Conservation (phyloP, 2,329 filamentous ascomycete genomes). For the Raffaelea albimanens region DNA sequence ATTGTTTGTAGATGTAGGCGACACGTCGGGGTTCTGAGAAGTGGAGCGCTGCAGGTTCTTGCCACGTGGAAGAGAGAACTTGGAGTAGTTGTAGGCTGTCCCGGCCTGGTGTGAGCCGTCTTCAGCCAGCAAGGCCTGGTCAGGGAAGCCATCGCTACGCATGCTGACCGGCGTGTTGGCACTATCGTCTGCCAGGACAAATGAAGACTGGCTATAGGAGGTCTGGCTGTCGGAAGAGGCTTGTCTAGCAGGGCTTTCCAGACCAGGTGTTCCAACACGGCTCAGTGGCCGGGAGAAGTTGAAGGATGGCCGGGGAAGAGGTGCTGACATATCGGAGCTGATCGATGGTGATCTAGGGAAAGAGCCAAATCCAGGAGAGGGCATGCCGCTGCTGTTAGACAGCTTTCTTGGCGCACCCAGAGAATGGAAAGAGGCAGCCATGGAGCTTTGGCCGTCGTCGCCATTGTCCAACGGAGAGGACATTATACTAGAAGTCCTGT, state of each 20-base stretch:
- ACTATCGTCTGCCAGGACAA: conserved; percentile 53
- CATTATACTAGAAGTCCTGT: conserved; percentile 49
- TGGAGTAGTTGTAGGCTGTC: conserved; percentile 78
- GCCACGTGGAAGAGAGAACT: conserved; percentile 74
- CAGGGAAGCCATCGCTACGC: conserved; percentile 58
- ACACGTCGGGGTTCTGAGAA: conserved; percentile 47
- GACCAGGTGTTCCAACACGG: conserved; percentile 51
- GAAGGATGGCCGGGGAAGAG: conserved; percentile 63
- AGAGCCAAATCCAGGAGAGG: conserved; percentile 49
- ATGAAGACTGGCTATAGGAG: conserved; percentile 47
- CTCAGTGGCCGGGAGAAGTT: conserved; percentile 93
- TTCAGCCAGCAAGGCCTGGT: conserved; percentile 30
- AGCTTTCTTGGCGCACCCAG: conserved; percentile 61
- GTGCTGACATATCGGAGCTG: conserved; percentile 68
- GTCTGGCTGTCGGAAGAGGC: conserved; percentile 59
- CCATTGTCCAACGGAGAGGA: conserved; percentile 59
- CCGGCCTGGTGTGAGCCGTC: conserved; percentile 36
- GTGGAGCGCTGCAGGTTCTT: conserved; percentile 60
- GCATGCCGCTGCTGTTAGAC: conserved; percentile 56
- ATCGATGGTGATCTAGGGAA: conserved; percentile 74
- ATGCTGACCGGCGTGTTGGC: conserved; percentile 64
- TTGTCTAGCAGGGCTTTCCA: conserved; percentile 52
- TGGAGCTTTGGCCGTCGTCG: conserved; percentile 52
- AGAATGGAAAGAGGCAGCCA: conserved; percentile 48
- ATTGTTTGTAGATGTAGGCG: conserved; percentile 43